Base-by-base conservation (phyloP, 371 early-diverging fungal genomes). In the Nematocida minor region DNA sequence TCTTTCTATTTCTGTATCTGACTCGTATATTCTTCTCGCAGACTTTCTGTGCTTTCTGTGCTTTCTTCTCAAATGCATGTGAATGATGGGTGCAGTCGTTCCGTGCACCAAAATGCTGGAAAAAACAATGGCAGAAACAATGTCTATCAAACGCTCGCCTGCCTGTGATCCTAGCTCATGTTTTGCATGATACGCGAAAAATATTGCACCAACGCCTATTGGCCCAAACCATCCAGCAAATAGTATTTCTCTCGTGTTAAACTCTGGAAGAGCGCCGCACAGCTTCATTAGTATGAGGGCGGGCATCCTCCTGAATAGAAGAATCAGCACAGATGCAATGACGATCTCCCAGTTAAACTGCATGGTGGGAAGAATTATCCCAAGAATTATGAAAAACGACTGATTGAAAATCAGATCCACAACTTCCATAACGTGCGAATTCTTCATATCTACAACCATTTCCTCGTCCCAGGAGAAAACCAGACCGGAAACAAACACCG, bases 201-300 rank as follows among this genome's bases (percentile, higher is more conserved):
- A 95, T 1, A 95, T 85, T 0, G 95, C 94, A 55, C 87, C 89
- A 20, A 89, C 90, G 14, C 95, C 95, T 60, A 95, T 90, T 0
- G 96, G 96, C 2, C 94, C 96, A 82, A 94, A 95, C 92, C 93
- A 94, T 0, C 96, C 96, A 29, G 91, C 90, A 83, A 94, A 94
- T 2, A 92, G 80, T 0, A 91, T 92, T 81, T 94, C 93, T 34
- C 89, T 88, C 57, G 85, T 88, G 0, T 86, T 90, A 32, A 87
- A 84, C 42, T 79, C 0, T 90, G 89, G 0, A 91, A 90, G 46
- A 2, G 57, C 4, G 55, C 94, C 89, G 2, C 87, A 81, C 7
- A 85, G 85, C 41, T 89, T 88, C 36, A 91, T 78, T 0, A 87
- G 77, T 41, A 92, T 47, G 2, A 94, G 84, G 46, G 89, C 86